phyloP scores from a whole-genome alignment of 2,329 filamentous ascomycete genomes.

The Moelleriella libera region DNA sequence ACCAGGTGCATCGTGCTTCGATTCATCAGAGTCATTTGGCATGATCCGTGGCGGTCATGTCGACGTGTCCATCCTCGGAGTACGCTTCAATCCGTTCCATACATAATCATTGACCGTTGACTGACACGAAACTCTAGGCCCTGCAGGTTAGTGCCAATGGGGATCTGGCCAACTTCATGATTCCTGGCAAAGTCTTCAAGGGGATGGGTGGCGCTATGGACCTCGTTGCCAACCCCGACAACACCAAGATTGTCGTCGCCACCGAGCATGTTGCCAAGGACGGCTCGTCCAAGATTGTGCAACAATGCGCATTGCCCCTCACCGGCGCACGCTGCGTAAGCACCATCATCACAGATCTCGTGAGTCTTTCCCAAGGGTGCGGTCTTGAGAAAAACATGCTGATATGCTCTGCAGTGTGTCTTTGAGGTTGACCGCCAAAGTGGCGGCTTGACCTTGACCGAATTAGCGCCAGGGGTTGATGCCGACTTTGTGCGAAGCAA shows the following conservation, averaged over 20 bases:
- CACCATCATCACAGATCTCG: conserved; percentile 61
- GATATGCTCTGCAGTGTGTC: conserved; percentile 37
- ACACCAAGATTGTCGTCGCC: conserved; percentile 58
- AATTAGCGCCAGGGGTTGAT: conserved; percentile 53
- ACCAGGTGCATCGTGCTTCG: conserved; percentile 64
- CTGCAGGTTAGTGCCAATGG: conserved; percentile 68
- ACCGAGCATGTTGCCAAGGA: conserved; percentile 59
- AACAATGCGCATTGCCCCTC: conserved; percentile 48
- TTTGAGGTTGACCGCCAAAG: conserved; percentile 52
- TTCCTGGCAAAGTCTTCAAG: conserved; percentile 77
- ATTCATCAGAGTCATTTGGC: conserved; percentile 67
- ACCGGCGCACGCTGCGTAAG: conserved; percentile 55
- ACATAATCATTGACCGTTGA: too few relatives aligned
- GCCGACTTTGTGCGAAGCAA: conserved; percentile 56
- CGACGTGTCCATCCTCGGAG: conserved; percentile 69
- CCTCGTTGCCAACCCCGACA: conserved; percentile 54
- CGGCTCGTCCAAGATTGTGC: conserved; percentile 51
- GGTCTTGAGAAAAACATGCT: neutral
- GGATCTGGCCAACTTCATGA: conserved; percentile 82
- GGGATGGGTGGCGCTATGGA: conserved; percentile 77
- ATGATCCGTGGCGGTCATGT: conserved; percentile 82
- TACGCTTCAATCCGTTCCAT: conserved; percentile 10
- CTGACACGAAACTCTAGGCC: conserved; percentile 21
- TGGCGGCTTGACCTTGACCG: conserved; percentile 51
- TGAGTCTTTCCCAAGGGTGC: conserved; percentile 21